phyloP scores from a whole-genome alignment of 495 filamentous ascomycete species.

The Sporormia fimetaria region DNA sequence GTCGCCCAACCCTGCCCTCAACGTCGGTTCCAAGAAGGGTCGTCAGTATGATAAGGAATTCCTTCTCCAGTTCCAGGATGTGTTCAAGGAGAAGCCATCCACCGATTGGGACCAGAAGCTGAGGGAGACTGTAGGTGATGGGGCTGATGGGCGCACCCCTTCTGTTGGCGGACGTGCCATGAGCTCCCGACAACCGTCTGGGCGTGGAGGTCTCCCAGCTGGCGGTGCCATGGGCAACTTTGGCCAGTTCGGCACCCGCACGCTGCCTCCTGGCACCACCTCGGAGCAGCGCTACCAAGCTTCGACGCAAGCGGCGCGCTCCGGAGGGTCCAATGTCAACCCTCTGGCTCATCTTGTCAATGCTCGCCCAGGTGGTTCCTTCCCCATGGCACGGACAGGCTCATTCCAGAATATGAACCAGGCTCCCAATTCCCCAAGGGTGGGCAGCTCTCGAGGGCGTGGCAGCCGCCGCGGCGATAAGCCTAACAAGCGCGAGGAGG shows the following conservation, averaged over 20 bases:
- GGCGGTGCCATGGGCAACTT: slow-evolving; percentile 64
- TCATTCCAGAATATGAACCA: slow-evolving; percentile 42
- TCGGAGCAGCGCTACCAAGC: slow-evolving; percentile 51
- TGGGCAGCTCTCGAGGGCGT: slow-evolving; percentile 51
- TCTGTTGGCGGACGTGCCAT: slow-evolving; percentile 46
- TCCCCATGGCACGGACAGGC: slow-evolving; percentile 50
- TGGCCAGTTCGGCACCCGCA: slow-evolving; percentile 32
- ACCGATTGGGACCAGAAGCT: slow-evolving; percentile 79
- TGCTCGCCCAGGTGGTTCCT: slow-evolving; percentile 43
- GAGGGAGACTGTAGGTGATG: slow-evolving; percentile 68
- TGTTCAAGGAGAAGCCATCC: slow-evolving; percentile 91
- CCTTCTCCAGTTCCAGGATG: slow-evolving; percentile 89
- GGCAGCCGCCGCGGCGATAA: slow-evolving; percentile 40
- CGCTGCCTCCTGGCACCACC: slow-evolving; percentile 57
- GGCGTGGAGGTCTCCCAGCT: slow-evolving; percentile 32
- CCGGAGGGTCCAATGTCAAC: slow-evolving; percentile 40
- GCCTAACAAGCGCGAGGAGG: slow-evolving; percentile 45
- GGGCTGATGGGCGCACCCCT: slow-evolving; percentile 51
- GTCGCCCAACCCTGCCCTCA: slow-evolving; percentile 85
- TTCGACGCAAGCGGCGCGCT: slow-evolving; percentile 34
- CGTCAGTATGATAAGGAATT: slow-evolving; percentile 85
- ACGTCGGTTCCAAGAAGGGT: slow-evolving; percentile 65
- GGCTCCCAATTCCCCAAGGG: slow-evolving; percentile 44
- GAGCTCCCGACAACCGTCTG: slow-evolving; percentile 37
- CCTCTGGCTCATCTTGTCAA: slow-evolving; percentile 39